A percentile compares a stretch with the other conserved stretches of the same genome.
Conservation (phyloP, 2,329 filamentous ascomycete genomes). For the Pseudogymnoascus sp. region DNA sequence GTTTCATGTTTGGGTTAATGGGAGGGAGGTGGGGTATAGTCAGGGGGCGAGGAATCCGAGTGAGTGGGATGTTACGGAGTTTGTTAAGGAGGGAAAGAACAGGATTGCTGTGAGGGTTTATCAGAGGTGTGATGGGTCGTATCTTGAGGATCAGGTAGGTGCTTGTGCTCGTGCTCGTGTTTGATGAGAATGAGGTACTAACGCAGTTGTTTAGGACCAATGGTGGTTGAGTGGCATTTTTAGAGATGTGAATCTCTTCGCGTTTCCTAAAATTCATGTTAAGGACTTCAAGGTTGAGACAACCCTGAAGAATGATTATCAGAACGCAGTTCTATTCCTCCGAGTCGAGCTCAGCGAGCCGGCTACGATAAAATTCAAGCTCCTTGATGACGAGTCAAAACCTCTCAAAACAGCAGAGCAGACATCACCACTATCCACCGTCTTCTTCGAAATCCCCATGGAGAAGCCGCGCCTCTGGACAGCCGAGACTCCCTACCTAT, state of each 20-base stretch:
- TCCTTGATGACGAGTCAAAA: slow-evolving; percentile 25
- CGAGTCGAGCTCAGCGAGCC: slow-evolving; percentile 35
- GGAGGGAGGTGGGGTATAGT: slow-evolving; percentile 44
- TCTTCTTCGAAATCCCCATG: slow-evolving; percentile 30
- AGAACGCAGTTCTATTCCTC: slow-evolving; percentile 41
- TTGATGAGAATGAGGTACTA: neutral
- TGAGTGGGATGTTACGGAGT: slow-evolving; percentile 46
- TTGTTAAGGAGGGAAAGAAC: slow-evolving; percentile 33
- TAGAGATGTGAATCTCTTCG: slow-evolving; percentile 43
- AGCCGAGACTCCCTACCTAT: slow-evolving; percentile 56
- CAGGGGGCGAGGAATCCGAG: slow-evolving; percentile 48
- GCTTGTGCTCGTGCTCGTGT: slow-evolving; percentile 12
- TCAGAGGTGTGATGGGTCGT: slow-evolving; percentile 47
- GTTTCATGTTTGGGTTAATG: slow-evolving; percentile 50
- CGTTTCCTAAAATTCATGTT: slow-evolving; percentile 37
- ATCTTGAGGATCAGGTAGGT: slow-evolving; percentile 41
- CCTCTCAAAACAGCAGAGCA: slow-evolving; percentile 8
- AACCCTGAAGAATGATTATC: slow-evolving; percentile 41
- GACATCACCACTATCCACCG: neutral
- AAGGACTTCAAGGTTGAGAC: slow-evolving; percentile 45
- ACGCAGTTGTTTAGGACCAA: slow-evolving; percentile 32
- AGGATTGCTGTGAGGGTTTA: slow-evolving; percentile 44
- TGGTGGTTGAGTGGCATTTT: slow-evolving; percentile 47
- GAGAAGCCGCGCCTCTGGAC: slow-evolving; percentile 53
- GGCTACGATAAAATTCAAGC: slow-evolving; percentile 30